These are phyloP conservation scores for Epichloe amarillans DNA, from an alignment of 2,329 filamentous ascomycete genomes.

Conservation along the genomic window DNA sequence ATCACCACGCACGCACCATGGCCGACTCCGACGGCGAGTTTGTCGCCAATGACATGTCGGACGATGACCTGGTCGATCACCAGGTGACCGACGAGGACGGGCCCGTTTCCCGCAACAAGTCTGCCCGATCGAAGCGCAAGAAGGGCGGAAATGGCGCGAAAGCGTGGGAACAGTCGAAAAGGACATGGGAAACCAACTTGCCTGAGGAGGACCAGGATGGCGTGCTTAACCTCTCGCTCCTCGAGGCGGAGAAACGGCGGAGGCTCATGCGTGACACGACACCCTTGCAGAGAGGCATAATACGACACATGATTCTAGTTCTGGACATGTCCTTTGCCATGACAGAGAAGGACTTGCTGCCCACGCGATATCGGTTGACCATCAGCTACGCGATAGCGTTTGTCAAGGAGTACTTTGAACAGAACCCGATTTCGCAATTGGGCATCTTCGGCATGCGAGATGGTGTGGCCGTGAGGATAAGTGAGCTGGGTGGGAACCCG, in stretches of 20 bases:
- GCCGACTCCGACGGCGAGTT: constrained; percentile 63
- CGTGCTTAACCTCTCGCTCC: constrained; percentile 60
- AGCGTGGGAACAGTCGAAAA: constrained; percentile 53
- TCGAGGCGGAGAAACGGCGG: constrained; percentile 69
- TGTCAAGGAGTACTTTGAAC: constrained; percentile 90
- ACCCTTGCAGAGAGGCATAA: constrained; percentile 89
- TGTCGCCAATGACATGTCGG: constrained; percentile 47
- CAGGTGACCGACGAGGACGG: constrained; percentile 27
- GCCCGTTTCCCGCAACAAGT: constrained; percentile 15
- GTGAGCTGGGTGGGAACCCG: constrained; percentile 84
- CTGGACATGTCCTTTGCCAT: constrained; percentile 89
- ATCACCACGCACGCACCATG: constrained; percentile 30
- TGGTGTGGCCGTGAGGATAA: constrained; percentile 73
- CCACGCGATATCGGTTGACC: constrained; percentile 71
- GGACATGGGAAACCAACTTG: constrained; percentile 60
- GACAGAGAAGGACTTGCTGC: constrained; percentile 86
- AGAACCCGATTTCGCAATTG: constrained; percentile 95
- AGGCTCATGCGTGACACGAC: constrained; percentile 87
- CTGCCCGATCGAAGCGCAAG: constrained; percentile 16
- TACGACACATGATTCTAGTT: constrained; percentile 85
- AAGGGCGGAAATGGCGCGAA: constrained; percentile 31
- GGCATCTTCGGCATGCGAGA: constrained; percentile 89
- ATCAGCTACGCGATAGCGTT: constrained; percentile 78
- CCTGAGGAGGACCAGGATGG: constrained; percentile 61
- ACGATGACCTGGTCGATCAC: constrained; percentile 47